Evolutionary conservation across 129 eudicot genomes (phyloP), one percentile per base, ranked within the genome.

Genomic region (Dittrichia graveolens): DNA sequence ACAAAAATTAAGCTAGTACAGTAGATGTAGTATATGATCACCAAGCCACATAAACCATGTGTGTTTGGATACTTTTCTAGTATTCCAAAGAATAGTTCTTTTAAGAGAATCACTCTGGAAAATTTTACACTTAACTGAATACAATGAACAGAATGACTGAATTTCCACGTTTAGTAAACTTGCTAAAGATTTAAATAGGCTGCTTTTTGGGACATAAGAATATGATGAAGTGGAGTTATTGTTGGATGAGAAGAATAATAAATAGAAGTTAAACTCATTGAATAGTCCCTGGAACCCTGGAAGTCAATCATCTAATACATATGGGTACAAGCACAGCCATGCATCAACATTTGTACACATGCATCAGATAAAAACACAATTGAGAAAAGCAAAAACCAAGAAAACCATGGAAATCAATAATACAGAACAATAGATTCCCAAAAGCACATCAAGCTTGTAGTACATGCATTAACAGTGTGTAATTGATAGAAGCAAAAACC

Each of bases 381-480:
- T 24, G 31, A 24, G 31, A 24, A 24, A 24, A 24, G 31, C 31
- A 24, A 24, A 24, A 24, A 24, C 31, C 31, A 24, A 24, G 31
- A 24, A 24, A 24, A 24, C 31, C 31, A 24, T 24, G 31, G 2
- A 24, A 24, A 24, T 24, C 31, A 24, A 24, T 2, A 24, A 24
- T 24, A 24, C 31, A 24, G 31, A 24, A 24, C 31, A 0, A 24
- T 24, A 24, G 31, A 24, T 24, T 24, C 31, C 31, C 13, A 55
- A 37, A 11, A 55, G 3, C 8, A 18, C n/a, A 55, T 18, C 61
- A 74, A 55, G 66, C 7, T 70, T 70, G 66, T 41, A 56, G 66
- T 5, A 24, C 75, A 71, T 55, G 66, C 75, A 55, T 56, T 37
- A 57, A 71, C 66, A 54, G 43, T 56, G 2, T 71, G 75, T 40